These are phyloP conservation scores for Diaporthe longicolla DNA, from an alignment of 2,329 filamentous ascomycete species.

Conservation along the genomic window DNA sequence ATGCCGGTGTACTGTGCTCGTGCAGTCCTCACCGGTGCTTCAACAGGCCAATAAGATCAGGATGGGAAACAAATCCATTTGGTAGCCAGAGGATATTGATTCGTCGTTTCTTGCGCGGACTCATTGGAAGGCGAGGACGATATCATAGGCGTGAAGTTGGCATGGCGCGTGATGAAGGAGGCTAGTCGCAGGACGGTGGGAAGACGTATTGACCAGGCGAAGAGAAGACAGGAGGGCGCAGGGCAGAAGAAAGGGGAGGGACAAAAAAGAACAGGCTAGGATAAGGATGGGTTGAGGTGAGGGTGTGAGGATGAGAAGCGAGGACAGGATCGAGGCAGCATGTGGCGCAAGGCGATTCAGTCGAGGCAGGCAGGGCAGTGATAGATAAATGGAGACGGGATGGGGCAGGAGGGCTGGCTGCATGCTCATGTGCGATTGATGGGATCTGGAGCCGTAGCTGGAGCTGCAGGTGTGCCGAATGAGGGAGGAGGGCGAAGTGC, in stretches of 20 bases:
- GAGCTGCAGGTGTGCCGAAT: slow-evolving; percentile 34
- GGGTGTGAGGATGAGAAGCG: not conserved
- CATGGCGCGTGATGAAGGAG: slow-evolving; percentile 30
- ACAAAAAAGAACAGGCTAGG: not conserved
- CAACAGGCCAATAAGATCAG: slow-evolving; percentile 23
- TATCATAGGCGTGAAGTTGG: slow-evolving; percentile 25
- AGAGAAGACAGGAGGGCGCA: not conserved
- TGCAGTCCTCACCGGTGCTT: slow-evolving; percentile 17
- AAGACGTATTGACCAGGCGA: not conserved
- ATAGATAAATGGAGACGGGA: slow-evolving; percentile 40
- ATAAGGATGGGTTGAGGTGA: slow-evolving; percentile 1
- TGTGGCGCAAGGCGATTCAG: slow-evolving; percentile 35
- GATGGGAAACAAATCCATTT: slow-evolving; percentile 30
- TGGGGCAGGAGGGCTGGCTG: slow-evolving; percentile 36
- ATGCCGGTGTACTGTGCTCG: not conserved
- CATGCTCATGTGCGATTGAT: slow-evolving; percentile 35
- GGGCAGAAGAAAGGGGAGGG: not conserved
- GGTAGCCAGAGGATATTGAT: slow-evolving; percentile 23
- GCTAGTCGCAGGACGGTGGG: not conserved
- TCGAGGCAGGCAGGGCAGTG: slow-evolving; percentile 38
- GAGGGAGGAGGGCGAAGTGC: slow-evolving; percentile 29
- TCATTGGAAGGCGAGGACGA: slow-evolving; percentile 16
- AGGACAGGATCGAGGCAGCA: slow-evolving; percentile 23
- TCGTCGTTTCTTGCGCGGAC: slow-evolving; percentile 26
- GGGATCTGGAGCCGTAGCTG: slow-evolving; percentile 35